Conservation (phyloP, 2,329 filamentous ascomycete species). For the Penicillium sp. region DNA sequence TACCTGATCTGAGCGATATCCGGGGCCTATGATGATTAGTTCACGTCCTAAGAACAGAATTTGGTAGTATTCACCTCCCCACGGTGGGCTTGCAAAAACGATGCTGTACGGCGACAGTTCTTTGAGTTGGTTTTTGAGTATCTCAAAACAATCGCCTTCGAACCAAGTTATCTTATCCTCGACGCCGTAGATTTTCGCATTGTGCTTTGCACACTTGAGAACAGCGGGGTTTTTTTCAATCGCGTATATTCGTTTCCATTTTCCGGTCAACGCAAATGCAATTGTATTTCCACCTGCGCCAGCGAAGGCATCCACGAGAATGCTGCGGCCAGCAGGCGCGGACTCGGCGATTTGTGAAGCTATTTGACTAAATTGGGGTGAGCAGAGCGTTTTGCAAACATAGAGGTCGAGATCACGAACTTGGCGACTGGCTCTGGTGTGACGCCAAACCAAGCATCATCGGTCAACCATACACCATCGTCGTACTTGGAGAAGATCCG, state of each 20-base stretch:
- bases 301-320: conserved; percentile 84
- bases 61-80: conserved; percentile 59
- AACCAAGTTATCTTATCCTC: conserved; percentile 78
- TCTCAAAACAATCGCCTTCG: conserved; percentile 79
- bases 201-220: conserved; percentile 87
- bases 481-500: conserved; percentile 86
- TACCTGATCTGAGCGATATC: conserved; percentile 64
- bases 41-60: neutral
- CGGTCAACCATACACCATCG: conserved; percentile 83
- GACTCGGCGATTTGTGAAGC: conserved; percentile 66
- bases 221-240: conserved; percentile 81
- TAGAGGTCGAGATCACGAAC: conserved; percentile 49
- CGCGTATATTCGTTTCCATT: conserved; percentile 81
- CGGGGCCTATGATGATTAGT: conserved; percentile 50
- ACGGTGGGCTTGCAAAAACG: conserved; percentile 71
- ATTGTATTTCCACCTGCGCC: conserved; percentile 93
- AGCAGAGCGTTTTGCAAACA: neutral
- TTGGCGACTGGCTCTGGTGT: conserved; percentile 88
- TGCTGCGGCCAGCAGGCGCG: conserved; percentile 56
- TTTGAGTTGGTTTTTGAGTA: conserved; percentile 55
- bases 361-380: conserved; percentile 59
- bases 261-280: conserved; percentile 78
- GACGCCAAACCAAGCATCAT: conserved; percentile 94
- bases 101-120: conserved; percentile 53
- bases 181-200: conserved; percentile 82